Evolutionary conservation across 768 basidiomycete species (phyloP), one percentile per base, ranked within the genome.

Genomic region (Auricularia sp.): DNA sequence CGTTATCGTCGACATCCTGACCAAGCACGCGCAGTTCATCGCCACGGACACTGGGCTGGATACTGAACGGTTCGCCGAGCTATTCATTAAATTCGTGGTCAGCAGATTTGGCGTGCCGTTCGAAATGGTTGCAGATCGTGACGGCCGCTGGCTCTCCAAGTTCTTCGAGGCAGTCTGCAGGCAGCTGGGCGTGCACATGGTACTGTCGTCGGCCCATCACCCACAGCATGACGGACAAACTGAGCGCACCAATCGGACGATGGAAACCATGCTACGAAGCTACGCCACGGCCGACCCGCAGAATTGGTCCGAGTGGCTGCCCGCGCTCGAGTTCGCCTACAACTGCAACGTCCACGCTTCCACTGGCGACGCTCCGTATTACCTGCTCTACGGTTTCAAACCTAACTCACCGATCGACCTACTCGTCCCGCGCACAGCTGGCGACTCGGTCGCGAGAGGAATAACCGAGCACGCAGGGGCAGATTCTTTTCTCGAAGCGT

Each of bases 281-380:
- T 71, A 71, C 59, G 64, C 70, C 0, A 33, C 37, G 65, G 72
- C 39, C 62, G 65, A 78, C 34, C 81, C 81, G 63, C 76, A 70
- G 21, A 36, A 67, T 8, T 76, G 75, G 75, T 6, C 62, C 0
- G 18, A 64, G 1, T 67, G 71, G 33, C 66, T 77, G 0, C 66
- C 71, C 2, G 16, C 70, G 0, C 67, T 74, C 10, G 69, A 71
- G 61, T 75, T 74, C 35, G 68, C 70, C 0, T 75, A 75, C 67
- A 71, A 69, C 67, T 78, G 78, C 54, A 44, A 67, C 36, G 65
- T 66, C 2, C 76, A 76, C 62, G 36, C 72, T 1, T 74, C 77
- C 1, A 79, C 77, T 35, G 64, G 71, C 36, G 67, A 72, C 56
- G 71, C 76, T 13, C 79, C 77, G 1, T 79, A 79, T 71, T 77